These are phyloP conservation scores for Crithidia thermophila DNA, from an alignment of 208 protist genomes.

Conservation along the genomic window DNA sequence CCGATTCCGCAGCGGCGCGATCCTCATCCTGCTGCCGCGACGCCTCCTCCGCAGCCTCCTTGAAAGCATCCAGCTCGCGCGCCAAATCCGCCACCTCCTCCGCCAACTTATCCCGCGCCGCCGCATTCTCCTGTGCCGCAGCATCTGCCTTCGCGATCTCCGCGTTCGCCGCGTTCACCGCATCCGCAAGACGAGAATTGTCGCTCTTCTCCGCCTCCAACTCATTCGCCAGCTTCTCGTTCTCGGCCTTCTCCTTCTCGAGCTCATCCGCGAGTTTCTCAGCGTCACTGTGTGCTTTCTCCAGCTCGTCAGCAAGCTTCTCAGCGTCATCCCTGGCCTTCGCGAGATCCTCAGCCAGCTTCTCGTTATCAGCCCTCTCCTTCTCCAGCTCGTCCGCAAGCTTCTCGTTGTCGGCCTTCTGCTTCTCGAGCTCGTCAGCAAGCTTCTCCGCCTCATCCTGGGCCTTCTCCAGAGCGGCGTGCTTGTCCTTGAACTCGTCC, in stretches of 20 bases:
- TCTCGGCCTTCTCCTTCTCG: slow-evolving; percentile 22
- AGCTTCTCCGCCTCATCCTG: slow-evolving; percentile 11
- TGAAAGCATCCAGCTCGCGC: background rate
- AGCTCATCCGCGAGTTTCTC: slow-evolving; percentile 13
- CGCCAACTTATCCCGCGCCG: slow-evolving; percentile 35
- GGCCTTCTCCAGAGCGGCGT: slow-evolving; percentile 19
- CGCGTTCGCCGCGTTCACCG: no score
- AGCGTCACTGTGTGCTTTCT: slow-evolving; percentile 23
- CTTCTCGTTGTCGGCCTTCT: slow-evolving; percentile 32
- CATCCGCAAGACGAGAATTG: no score
- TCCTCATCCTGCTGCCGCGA: slow-evolving; percentile 30
- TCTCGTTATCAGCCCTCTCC: slow-evolving; percentile 26
- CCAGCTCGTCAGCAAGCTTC: slow-evolving; percentile 28
- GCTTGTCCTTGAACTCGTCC: slow-evolving; percentile 1
- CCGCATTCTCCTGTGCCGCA: slow-evolving; percentile 12
- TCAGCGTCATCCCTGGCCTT: background rate
- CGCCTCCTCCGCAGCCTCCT: slow-evolving; percentile 22
- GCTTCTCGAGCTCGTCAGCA: slow-evolving; percentile 21
- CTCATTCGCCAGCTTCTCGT: slow-evolving; percentile 35
- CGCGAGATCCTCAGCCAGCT: background rate
- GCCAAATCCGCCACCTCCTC: slow-evolving; percentile 7
- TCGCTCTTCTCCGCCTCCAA: slow-evolving; percentile 17
- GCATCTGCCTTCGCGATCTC: no score
- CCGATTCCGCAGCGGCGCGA: slow-evolving; percentile 21
- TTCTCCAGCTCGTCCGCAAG: slow-evolving; percentile 29